Conservation (phyloP, 176 grass and related monocot genomes). For the Calamus simplicifolius region DNA sequence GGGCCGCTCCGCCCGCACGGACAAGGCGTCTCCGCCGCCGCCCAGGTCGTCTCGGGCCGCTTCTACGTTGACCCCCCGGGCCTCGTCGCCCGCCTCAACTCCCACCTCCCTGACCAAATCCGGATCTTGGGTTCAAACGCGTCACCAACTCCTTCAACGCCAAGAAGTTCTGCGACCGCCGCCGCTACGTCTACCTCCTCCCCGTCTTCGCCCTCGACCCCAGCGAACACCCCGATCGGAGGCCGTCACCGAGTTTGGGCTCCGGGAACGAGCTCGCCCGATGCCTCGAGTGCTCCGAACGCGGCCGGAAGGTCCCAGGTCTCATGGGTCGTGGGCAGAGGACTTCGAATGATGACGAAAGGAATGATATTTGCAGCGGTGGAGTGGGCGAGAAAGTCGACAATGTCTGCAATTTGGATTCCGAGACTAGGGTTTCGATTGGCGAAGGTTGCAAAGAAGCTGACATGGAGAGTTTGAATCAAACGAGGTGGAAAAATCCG, state of each 20-base stretch:
- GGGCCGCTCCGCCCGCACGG: slow-evolving; percentile 86
- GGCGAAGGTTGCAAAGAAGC: background rate
- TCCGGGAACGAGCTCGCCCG: slow-evolving; percentile 62
- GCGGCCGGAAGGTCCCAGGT: slow-evolving; percentile 75
- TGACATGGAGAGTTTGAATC: slow-evolving; percentile 15
- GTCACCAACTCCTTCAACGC: slow-evolving; percentile 79
- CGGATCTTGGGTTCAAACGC: slow-evolving; percentile 64
- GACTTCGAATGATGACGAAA: slow-evolving; percentile 12
- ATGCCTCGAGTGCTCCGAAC: slow-evolving; percentile 83
- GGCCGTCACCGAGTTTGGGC: slow-evolving; percentile 65
- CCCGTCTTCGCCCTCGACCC: slow-evolving; percentile 76
- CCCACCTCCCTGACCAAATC: slow-evolving; percentile 64
- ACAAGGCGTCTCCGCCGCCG: slow-evolving; percentile 82
- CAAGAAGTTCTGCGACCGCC: slow-evolving; percentile 86
- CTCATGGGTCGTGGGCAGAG: slow-evolving; percentile 46
- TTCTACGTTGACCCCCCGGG: slow-evolving; percentile 78
- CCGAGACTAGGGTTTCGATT: background rate
- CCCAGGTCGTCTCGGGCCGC: slow-evolving; percentile 86
- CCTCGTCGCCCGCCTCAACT: slow-evolving; percentile 62
- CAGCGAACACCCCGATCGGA: slow-evolving; percentile 69
- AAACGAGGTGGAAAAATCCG: slow-evolving; percentile 8
- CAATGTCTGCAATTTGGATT: background rate
- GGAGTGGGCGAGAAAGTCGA: too few relatives aligned
- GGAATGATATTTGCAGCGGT: background rate
- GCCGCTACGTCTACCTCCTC: slow-evolving; percentile 79